Base-by-base conservation (phyloP, 768 basidiomycete genomes). In the Trametes maxima region DNA sequence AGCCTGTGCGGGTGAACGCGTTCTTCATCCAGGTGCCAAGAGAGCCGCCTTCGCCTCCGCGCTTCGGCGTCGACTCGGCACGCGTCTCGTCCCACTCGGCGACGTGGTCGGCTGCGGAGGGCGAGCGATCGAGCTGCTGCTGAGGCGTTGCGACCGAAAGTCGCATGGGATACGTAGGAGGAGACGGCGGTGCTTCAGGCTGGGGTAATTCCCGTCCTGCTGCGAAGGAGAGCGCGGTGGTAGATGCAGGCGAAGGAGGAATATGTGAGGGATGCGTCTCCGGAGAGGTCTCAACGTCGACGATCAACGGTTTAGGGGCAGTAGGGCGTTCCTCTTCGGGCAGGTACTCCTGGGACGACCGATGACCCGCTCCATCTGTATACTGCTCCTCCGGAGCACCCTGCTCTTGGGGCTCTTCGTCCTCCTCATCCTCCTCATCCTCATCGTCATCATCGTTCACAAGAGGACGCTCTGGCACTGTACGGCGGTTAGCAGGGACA, bases 11-110 rank as follows among this genome's bases (percentile, higher is more conserved):
- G 2, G 81, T 80, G 65, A 94, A 84, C 0, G 87, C 82, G 56
- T 77, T 82, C 67, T 88, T 88, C 53, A 93, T 77, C 70, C 90
- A 93, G 36, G 85, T 76, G 62, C 80, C 83, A 43, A 81, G 79
- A 16, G 82, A 75, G 14, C 76, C 76, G 53, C 62, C 50, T 49
- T 90, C 89, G 24, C 75, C 82, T 61, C 72, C 78, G 21, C 85
- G 82, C 69, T 90, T 90, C 12, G 81, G 74, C 2, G 82, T 70
- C 21, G 69, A 51, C 25, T 75, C 74, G 57, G 70, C 66, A 33
- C 70, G 66, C 14, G 67, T 59, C 40, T 75, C 69, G 50, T 76
- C 71, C 70, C 70, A 73, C 14, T 71, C 72, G 12, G 58, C 55
- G 16, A 63, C 67, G 16, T 62, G 57, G 21, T 65, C 61, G 7